Percentiles rank a stretch among this genome's conserved stretches.
phyloP scores from a whole-genome alignment of 2,329 filamentous ascomycete genomes.

The Penicillium nordicum region DNA sequence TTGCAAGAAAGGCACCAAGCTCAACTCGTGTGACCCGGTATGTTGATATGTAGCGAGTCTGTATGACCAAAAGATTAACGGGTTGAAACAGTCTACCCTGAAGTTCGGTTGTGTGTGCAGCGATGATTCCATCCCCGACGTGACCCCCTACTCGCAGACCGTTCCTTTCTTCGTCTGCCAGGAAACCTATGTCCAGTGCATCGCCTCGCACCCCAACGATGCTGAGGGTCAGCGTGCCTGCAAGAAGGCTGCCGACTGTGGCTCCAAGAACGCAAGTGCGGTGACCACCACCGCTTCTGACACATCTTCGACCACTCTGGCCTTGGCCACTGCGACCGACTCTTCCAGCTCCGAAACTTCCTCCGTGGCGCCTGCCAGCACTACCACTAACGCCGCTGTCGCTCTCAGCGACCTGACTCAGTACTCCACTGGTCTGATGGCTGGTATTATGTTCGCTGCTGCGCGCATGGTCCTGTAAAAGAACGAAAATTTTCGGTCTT shows the following conservation, averaged over 20 bases:
- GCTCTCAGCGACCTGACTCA: slow-evolving; percentile 46
- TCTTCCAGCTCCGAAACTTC: slow-evolving; percentile 19
- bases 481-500: slow-evolving; percentile 6
- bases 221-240: slow-evolving; percentile 49
- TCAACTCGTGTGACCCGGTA: slow-evolving; percentile 59
- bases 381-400: slow-evolving; percentile 44
- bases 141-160: slow-evolving; percentile 55
- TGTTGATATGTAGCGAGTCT: slow-evolving; percentile 25
- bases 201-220: slow-evolving; percentile 45
- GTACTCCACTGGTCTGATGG: slow-evolving; percentile 52
- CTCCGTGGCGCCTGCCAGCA: slow-evolving; percentile 26
- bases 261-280: slow-evolving; percentile 47
- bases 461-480: slow-evolving; percentile 58
- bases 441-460: slow-evolving; percentile 52
- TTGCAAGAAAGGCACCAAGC: slow-evolving; percentile 50
- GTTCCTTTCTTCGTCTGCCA: slow-evolving; percentile 61
- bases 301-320: slow-evolving; percentile 26
- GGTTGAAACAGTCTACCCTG: slow-evolving; percentile 38
- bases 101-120: slow-evolving; percentile 57
- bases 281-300: slow-evolving; percentile 23
- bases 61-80: background rate
- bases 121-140: slow-evolving; percentile 54
- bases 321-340: slow-evolving; percentile 34
- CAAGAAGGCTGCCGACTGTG: slow-evolving; percentile 50
- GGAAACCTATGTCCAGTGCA: slow-evolving; percentile 50